These are phyloP conservation scores for Mycosarcoma mackinlayi DNA, from an alignment of 1,284 basidiomycete species.

Conservation along the genomic window DNA sequence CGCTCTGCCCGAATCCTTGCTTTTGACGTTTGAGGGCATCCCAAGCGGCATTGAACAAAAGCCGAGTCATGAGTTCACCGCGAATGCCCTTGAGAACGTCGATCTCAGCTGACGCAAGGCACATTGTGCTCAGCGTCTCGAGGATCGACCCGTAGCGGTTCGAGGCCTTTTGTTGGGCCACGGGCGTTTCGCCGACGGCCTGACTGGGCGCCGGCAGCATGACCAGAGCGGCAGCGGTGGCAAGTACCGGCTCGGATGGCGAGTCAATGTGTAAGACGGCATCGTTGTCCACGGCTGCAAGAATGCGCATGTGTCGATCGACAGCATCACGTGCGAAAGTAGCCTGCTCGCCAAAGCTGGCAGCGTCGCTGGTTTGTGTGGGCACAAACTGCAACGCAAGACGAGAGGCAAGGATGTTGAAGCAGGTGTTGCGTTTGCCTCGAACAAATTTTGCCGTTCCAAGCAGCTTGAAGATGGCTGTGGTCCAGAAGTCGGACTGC, in stretches of 20 bases:
- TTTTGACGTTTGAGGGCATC: background rate
- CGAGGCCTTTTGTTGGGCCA: background rate
- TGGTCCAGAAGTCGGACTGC: too few species aligned
- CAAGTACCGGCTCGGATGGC: background rate
- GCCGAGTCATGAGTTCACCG: slow-evolving; percentile 1
- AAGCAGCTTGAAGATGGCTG: too few species aligned
- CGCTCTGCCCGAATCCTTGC: background rate
- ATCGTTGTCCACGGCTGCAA: background rate
- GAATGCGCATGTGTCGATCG: slow-evolving; percentile 5
- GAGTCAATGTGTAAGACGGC: too few species aligned
- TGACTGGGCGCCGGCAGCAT: slow-evolving; percentile 3
- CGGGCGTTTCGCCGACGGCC: background rate
- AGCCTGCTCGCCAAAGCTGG: slow-evolving; percentile 1
- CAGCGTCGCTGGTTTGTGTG: background rate
- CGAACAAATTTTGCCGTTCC: too few species aligned
- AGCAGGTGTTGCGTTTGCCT: too few species aligned
- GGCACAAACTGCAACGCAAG: slow-evolving; percentile 6
- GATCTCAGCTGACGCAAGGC: slow-evolving; percentile 3
- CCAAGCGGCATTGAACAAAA: slow-evolving; percentile 8
- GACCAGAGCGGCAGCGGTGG: slow-evolving; percentile 2
- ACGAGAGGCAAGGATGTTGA: slow-evolving; percentile 3
- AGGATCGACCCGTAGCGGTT: slow-evolving; percentile 6
- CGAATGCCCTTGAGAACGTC: slow-evolving; percentile 5
- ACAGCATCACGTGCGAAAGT: background rate
- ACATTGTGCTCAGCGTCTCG: background rate